A percentile compares a stretch with the other conserved stretches of the same genome.
These are phyloP conservation scores for Crithidia expoeki DNA, from an alignment of 208 protist species.

Conservation along the genomic window DNA sequence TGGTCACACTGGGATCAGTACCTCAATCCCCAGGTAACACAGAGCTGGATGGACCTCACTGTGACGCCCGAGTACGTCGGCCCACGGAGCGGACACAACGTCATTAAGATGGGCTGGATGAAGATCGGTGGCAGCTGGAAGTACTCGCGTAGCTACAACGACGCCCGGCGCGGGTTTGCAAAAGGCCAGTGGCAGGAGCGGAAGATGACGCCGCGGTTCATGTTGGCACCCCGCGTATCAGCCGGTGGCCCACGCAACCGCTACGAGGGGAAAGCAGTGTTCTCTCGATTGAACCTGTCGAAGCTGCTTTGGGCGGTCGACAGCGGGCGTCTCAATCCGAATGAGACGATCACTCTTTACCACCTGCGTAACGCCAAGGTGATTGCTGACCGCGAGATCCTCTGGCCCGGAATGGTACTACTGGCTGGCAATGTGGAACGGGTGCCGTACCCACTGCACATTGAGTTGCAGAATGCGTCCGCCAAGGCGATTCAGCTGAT, in stretches of 20 bases:
- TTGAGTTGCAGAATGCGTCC: conserved; percentile 91
- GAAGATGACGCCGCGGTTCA: conserved; percentile 91
- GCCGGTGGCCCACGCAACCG: conserved; percentile 80
- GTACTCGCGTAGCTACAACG: conserved; percentile 86
- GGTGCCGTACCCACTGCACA: conserved; percentile 82
- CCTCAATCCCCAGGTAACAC: conserved; percentile 84
- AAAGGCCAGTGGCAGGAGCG: conserved; percentile 90
- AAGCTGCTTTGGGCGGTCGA: conserved; percentile 91
- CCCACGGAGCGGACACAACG: conserved; percentile 79
- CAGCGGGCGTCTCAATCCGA: conserved; percentile 84
- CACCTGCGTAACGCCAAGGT: conserved; percentile 78
- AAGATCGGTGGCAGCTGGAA: conserved; percentile 91
- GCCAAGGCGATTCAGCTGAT: conserved; percentile 80
- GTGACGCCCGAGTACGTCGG: conserved; percentile 87
- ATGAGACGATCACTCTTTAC: conserved; percentile 89
- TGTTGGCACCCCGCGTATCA: conserved; percentile 89
- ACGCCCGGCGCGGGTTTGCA: conserved; percentile 72
- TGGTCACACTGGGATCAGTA: conserved; percentile 90
- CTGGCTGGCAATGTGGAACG: conserved; percentile 63
- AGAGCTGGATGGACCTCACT: conserved; percentile 67
- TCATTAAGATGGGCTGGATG: conserved; percentile 93
- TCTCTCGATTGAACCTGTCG: conserved; percentile 65
- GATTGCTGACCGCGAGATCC: conserved; percentile 72
- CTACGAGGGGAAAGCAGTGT: conserved; percentile 86
- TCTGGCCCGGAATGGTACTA: conserved; percentile 90